These are phyloP conservation scores for Escovopsis weberi DNA, from an alignment of 2,329 filamentous ascomycete species.

Conservation along the genomic window DNA sequence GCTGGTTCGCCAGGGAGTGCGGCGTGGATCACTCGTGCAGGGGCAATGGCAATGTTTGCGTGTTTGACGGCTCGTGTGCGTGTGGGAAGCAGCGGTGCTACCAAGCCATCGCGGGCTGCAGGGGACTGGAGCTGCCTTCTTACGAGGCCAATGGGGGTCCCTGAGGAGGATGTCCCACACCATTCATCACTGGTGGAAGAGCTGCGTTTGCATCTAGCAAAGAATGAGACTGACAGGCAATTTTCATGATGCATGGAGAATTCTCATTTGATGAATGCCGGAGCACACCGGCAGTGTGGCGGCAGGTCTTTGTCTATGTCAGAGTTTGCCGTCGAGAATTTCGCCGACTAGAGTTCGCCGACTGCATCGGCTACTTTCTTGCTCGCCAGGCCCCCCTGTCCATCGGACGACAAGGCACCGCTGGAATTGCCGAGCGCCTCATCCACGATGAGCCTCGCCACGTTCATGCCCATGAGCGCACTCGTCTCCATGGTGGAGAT, in stretches of 20 bases:
- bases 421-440: conserved; percentile 25
- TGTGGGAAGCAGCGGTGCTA: conserved; percentile 10
- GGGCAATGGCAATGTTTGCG: conserved; percentile 5
- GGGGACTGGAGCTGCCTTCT: conserved; percentile 3
- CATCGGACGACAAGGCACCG: not conserved
- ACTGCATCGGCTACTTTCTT: no score
- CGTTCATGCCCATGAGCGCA: conserved; percentile 78
- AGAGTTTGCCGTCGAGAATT: no score
- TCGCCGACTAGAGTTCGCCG: no score
- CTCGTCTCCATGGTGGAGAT: conserved; percentile 98
- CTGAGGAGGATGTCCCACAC: no score
- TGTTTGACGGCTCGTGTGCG: conserved; percentile 8
- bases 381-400: no score
- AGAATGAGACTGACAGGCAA: not conserved
- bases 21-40: conserved; percentile 4
- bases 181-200: no score
- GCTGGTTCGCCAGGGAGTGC: conserved; percentile 8
- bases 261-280: no score
- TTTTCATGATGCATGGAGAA: no score
- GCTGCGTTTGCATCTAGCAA: not conserved
- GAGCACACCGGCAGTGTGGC: no score
- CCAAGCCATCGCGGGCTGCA: conserved; percentile 6
- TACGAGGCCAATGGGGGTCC: not conserved
- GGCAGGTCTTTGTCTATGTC: no score
- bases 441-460: conserved; percentile 56